phyloP scores from a whole-genome alignment of 768 basidiomycete genomes.

The Hortiboletus campestris region DNA sequence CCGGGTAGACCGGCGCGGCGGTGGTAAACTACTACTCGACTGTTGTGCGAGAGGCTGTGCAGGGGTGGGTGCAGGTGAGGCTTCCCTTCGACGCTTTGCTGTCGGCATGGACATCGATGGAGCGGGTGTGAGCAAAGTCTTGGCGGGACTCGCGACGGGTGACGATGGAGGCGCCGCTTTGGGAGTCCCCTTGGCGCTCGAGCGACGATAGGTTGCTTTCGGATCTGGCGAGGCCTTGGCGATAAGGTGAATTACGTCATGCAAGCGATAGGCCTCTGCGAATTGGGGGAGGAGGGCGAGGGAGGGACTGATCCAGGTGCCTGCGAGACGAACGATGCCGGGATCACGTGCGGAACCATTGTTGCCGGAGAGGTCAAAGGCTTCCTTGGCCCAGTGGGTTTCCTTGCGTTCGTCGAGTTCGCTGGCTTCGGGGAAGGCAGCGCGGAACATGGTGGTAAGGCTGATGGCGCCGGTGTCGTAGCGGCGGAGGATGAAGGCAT shows the following conservation, averaged over 20 bases:
- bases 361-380: conserved; percentile 71
- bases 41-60: conserved; percentile 14
- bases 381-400: conserved; percentile 78
- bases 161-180: conserved; percentile 30
- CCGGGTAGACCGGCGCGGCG: conserved; percentile 45
- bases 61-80: conserved; percentile 38
- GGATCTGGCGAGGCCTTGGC: conserved; percentile 78
- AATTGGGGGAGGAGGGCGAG: conserved; percentile 57
- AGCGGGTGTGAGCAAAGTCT: conserved; percentile 34
- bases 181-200: conserved; percentile 37
- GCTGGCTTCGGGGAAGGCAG: conserved; percentile 81
- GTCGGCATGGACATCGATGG: conserved; percentile 41
- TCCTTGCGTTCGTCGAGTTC: conserved; percentile 79
- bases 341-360: conserved; percentile 68
- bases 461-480: conserved; percentile 92
- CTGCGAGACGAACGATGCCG: conserved; percentile 73
- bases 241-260: conserved; percentile 59
- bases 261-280: conserved; percentile 65
- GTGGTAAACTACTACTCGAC: conserved; percentile 33
- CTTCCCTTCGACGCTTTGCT: conserved; percentile 67
- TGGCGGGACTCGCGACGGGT: conserved; percentile 20
- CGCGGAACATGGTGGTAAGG: conserved; percentile 95
- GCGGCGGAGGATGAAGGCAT: conserved; percentile 92
- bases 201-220: conserved; percentile 72
- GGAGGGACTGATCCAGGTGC: conserved; percentile 76